Conservation (phyloP, 1,284 basidiomycete species). For the Tilletia caries region DNA sequence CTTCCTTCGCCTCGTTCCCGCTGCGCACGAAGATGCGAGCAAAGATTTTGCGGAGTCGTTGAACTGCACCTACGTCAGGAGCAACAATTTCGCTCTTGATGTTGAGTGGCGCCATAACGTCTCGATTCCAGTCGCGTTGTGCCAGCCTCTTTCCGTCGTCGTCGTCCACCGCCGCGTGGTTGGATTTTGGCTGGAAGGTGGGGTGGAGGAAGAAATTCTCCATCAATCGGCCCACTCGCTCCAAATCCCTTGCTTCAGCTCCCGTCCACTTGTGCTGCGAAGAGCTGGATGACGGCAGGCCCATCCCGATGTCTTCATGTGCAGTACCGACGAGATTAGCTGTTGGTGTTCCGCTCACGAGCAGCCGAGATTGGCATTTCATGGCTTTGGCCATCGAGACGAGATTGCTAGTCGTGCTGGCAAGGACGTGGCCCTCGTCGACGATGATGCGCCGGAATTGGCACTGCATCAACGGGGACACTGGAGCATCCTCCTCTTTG, state of each 20-base stretch:
- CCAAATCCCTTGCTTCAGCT: neutral
- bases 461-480: neutral
- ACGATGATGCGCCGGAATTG: neutral
- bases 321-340: neutral
- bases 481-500: too few species aligned
- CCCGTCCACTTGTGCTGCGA: neutral
- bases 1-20: neutral
- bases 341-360: neutral
- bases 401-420: neutral
- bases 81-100: neutral
- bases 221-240: neutral
- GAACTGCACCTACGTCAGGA: neutral
- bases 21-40: neutral
- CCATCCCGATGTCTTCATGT: neutral
- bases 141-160: too few species aligned
- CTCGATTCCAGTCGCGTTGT: neutral
- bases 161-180: neutral
- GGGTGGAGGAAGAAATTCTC: slow-evolving; percentile 1
- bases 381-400: neutral
- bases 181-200: neutral
- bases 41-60: neutral
- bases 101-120: neutral
- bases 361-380: neutral
- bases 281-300: neutral
- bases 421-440: neutral